Base-by-base conservation (phyloP, 2,329 filamentous ascomycete species). In the Leptographium flavum region DNA sequence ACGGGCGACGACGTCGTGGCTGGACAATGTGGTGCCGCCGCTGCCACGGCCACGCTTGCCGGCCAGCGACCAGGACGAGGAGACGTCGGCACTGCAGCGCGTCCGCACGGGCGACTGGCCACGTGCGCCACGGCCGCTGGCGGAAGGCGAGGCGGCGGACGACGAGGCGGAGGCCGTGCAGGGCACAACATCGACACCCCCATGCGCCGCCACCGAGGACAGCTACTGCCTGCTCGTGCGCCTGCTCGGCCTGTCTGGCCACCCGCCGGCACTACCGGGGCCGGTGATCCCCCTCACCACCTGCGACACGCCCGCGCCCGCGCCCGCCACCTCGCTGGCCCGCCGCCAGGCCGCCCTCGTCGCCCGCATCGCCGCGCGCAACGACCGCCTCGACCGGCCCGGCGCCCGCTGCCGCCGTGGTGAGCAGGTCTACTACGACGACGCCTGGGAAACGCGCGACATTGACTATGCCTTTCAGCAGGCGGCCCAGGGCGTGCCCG, bases 281-380 rank as follows among this genome's bases (percentile, higher is more conserved):
- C 19, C 9, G 4, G 14, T 31, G 32, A 4, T 8, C 8, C 13
- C 13, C 5, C 31, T n/a, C n/a, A n/a, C n/a, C n/a, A n/a, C n/a
- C n/a, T n/a, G n/a, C n/a, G n/a, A n/a, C 15, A 3, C 31, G 14
- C 3, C 5, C 31, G 15, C 17, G 2, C 11, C 10, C 42, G 2
- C 10, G 10, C 14, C 19, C 15, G 14, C 55, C 4, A 56, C 56
- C 1, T 48, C 52, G 5, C 50, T 66, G n/a, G 58, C 62, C 38
- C 55, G 59, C 1, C 47, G 58, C 31, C 55, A 62, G 13, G 53
- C 50, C 17, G 52, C 55, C 15, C 55, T 64, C 14, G 58, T 59
- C 5, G 57, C 52, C 9, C 56, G 54, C 3, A 64, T 71, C 13
- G 49, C 67, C 1, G 55, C 62, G 42, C 61, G 64, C 10, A 64